Conservation (phyloP, 2,329 filamentous ascomycete species). For the Blumeria hordei region DNA sequence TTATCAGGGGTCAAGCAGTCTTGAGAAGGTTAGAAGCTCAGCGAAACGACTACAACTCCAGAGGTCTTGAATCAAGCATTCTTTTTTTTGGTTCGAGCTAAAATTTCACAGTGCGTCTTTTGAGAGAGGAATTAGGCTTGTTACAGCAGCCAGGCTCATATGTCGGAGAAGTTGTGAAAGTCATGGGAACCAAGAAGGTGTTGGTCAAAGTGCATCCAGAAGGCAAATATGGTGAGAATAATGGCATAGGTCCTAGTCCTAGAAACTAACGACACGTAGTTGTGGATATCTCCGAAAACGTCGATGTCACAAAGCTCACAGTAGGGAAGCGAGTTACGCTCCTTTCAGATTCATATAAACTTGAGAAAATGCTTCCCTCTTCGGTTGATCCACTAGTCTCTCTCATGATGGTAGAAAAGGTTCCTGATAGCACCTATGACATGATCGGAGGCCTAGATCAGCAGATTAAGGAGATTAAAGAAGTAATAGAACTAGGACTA, state of each 20-base stretch:
- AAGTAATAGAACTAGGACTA: constrained; percentile 93
- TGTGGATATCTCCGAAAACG: constrained; percentile 81
- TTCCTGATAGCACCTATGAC: constrained; percentile 97
- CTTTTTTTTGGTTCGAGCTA: not conserved
- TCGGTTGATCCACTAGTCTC: constrained; percentile 96
- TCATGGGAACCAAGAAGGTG: constrained; percentile 98
- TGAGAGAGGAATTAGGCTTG: constrained; percentile 85
- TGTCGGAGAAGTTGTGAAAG: constrained; percentile 98
- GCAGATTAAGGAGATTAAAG: constrained; percentile 99
- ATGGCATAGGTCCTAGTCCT: not conserved
- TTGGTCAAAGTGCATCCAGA: constrained; percentile 97
- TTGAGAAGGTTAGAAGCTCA: constrained; percentile 88
- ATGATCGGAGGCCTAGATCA: constrained; percentile 99
- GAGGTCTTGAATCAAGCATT: constrained; percentile 19
- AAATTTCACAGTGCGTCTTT: constrained; percentile 42
- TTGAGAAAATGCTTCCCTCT: constrained; percentile 94
- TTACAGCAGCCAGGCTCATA: constrained; percentile 95
- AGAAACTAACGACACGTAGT: constrained; percentile 28
- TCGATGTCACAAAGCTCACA: constrained; percentile 88
- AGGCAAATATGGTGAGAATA: constrained; percentile 79
- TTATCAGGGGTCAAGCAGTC: constrained; percentile 93
- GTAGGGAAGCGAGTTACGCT: constrained; percentile 93
- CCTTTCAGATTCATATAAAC: constrained; percentile 91
- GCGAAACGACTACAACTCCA: constrained; percentile 97
- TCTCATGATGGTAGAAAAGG: constrained; percentile 99